Conservation (phyloP, 2,329 filamentous ascomycete genomes). For the Alternaria dauci region DNA sequence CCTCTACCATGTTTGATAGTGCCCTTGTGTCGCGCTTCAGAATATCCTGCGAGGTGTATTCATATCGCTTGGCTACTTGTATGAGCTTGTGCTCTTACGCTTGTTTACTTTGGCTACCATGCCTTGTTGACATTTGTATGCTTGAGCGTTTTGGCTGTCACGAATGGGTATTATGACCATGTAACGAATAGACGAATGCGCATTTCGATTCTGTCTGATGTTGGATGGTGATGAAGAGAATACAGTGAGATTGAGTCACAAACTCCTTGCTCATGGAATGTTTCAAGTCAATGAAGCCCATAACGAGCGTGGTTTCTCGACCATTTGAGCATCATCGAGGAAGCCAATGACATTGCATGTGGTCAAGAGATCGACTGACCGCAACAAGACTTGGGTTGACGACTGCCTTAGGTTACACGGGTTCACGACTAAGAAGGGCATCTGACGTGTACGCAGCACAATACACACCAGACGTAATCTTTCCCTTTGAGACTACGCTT, state of each 20-base stretch:
- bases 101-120: background rate
- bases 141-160: constrained; percentile 1
- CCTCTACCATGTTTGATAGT: constrained; percentile 3
- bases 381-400: background rate
- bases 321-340: background rate
- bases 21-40: background rate
- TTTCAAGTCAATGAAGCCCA: background rate
- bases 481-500: background rate
- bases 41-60: background rate
- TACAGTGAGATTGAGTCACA: background rate
- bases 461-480: background rate
- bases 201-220: background rate
- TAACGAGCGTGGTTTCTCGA: background rate
- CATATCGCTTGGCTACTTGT: constrained; percentile 1
- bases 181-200: constrained; percentile 14
- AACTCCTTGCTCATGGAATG: background rate
- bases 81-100: background rate
- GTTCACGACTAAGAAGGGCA: background rate
- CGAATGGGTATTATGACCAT: constrained; percentile 10
- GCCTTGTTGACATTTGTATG: constrained; percentile 3
- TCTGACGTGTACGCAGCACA: background rate
- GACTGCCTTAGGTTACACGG: background rate
- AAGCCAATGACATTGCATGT: background rate
- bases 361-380: background rate
- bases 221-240: background rate